A percentile compares a stretch with the other conserved stretches of the same genome.
phyloP scores from a whole-genome alignment of 2,329 filamentous ascomycete genomes.

The Amphichorda felina region DNA sequence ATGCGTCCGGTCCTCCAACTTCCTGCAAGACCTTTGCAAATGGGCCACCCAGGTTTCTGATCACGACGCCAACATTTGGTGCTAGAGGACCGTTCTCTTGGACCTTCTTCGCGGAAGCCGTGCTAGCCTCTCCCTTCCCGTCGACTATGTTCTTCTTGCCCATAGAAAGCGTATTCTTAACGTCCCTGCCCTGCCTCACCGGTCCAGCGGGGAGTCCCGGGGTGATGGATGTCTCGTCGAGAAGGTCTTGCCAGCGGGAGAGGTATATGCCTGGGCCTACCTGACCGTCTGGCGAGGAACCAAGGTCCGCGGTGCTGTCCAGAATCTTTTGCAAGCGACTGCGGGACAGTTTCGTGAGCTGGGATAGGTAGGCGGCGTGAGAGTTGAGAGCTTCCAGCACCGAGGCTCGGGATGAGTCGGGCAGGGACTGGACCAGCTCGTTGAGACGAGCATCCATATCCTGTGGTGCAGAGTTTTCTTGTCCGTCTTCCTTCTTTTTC shows the following conservation, averaged over 20 bases:
- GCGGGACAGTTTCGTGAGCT: constrained; percentile 40
- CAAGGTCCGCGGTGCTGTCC: constrained; percentile 15
- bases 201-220: constrained; percentile 40
- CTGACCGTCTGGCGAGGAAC: constrained; percentile 15
- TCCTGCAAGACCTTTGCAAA: constrained; percentile 20
- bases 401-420: constrained; percentile 26
- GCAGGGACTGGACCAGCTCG: constrained; percentile 31
- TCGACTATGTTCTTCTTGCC: constrained; percentile 28
- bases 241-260: constrained; percentile 57
- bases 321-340: constrained; percentile 46
- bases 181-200: constrained; percentile 40
- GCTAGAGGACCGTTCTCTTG: constrained; percentile 20
- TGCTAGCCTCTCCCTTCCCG: constrained; percentile 9
- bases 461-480: constrained; percentile 5
- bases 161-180: constrained; percentile 27
- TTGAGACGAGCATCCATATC: constrained; percentile 28
- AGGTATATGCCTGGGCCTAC: constrained; percentile 63
- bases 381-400: constrained; percentile 43
- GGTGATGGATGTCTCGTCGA: constrained; percentile 59
- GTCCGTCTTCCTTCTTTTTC: constrained; percentile 5
- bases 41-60: constrained; percentile 23
- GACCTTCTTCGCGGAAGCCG: constrained; percentile 13
- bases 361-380: constrained; percentile 35
- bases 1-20: constrained; percentile 4
- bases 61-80: constrained; percentile 29